phyloP scores from a whole-genome alignment of 768 basidiomycete genomes.

The Tulasnella sp. region DNA sequence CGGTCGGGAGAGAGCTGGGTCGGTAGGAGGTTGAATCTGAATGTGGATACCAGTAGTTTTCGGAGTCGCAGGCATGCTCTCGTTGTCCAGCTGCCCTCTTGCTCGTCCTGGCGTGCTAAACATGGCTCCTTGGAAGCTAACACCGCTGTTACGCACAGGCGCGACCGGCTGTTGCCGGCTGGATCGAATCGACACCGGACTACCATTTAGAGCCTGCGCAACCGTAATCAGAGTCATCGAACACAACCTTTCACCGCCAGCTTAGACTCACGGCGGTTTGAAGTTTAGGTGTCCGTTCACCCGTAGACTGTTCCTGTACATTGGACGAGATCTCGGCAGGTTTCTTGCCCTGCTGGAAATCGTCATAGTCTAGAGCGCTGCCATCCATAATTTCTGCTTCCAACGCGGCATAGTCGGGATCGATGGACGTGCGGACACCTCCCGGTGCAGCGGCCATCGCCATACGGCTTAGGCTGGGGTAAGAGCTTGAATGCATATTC shows the following conservation, averaged over 20 bases:
- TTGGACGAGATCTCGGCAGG: conserved; percentile 6
- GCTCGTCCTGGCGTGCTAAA: not conserved
- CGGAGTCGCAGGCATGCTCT: not conserved
- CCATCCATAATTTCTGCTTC: conserved; percentile 12
- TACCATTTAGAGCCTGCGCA: no score
- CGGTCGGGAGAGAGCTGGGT: conserved; percentile 8
- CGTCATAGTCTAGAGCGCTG: conserved; percentile 10
- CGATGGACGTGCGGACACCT: not conserved
- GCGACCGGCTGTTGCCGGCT: no score
- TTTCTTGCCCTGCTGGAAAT: not conserved
- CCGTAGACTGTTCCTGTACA: conserved; percentile 10
- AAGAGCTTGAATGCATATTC: not conserved
- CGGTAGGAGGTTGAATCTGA: conserved; percentile 17
- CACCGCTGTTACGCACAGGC: no score
- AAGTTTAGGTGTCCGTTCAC: not conserved
- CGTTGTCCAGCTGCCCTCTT: not conserved
- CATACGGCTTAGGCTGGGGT: not conserved
- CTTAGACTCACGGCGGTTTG: conserved; percentile 9
- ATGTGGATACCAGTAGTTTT: conserved; percentile 16
- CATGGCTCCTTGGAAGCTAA: no score
- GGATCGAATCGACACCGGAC: no score
- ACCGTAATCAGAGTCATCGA: no score
- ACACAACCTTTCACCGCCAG: no score
- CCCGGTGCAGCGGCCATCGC: not conserved
- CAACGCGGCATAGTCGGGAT: conserved; percentile 1